Conservation (phyloP, 495 filamentous ascomycete genomes). For the Usnea hakonensis region DNA sequence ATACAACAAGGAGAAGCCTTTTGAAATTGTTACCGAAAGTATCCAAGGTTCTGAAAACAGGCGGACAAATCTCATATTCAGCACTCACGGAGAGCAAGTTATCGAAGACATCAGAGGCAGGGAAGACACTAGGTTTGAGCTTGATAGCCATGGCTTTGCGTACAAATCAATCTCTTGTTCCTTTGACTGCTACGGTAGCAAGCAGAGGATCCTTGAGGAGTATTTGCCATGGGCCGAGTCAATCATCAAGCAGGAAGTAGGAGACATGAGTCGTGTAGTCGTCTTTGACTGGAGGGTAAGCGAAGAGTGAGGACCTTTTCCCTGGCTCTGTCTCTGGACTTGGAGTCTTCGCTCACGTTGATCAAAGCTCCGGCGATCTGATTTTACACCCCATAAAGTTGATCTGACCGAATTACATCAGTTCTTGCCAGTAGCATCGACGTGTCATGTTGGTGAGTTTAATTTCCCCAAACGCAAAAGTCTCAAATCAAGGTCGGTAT, state of each 20-base stretch:
- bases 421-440: not conserved
- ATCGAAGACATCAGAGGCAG: conserved; percentile 37
- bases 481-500: not conserved
- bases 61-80: conserved; percentile 5
- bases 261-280: not conserved
- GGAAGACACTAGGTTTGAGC: conserved; percentile 3
- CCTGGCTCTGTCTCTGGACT: not conserved
- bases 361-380: not conserved
- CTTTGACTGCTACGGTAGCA: not conserved
- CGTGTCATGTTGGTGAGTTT: not conserved
- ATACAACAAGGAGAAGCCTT: conserved; percentile 10
- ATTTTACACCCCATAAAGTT: not conserved
- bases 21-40: conserved; percentile 18
- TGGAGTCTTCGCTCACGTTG: not conserved
- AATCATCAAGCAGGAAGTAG: not conserved
- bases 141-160: conserved; percentile 15
- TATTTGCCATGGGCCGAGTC: not conserved
- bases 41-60: not conserved
- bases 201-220: not conserved
- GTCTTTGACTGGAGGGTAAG: conserved; percentile 1
- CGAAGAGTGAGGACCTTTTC: not conserved
- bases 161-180: not conserved
- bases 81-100: conserved; percentile 41
- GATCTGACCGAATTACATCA: not conserved
- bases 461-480: not conserved